A percentile compares a stretch with the other conserved stretches of the same genome.
These are phyloP conservation scores for Toxicodendron radicans DNA, from an alignment of 345 rosid genomes.

Conservation along the genomic window DNA sequence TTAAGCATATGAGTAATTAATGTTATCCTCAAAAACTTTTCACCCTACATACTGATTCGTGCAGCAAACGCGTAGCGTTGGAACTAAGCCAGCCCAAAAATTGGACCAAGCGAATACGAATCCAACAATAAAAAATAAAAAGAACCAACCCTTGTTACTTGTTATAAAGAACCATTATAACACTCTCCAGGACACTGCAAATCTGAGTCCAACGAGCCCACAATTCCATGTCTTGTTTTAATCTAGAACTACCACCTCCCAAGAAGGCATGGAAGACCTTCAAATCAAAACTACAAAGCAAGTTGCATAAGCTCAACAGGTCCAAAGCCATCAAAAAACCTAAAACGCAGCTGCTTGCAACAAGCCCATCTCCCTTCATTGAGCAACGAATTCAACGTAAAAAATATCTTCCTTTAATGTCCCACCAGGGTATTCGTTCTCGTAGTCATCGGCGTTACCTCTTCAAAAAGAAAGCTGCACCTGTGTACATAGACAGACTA, in stretches of 20 bases:
- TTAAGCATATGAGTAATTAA: not conserved
- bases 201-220: not conserved
- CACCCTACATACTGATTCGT: not conserved
- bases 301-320: conserved; percentile 42
- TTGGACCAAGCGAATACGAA: conserved; percentile 26
- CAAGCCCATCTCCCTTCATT: conserved; percentile 14
- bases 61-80: conserved; percentile 31
- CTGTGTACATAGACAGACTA: conserved; percentile 60
- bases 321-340: conserved; percentile 41
- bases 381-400: conserved; percentile 7
- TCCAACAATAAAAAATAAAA: conserved; percentile 8
- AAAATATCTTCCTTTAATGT: not conserved
- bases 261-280: conserved; percentile 74
- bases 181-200: not conserved
- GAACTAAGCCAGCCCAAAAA: conserved; percentile 35
- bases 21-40: not conserved
- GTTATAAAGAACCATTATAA: conserved; percentile 10
- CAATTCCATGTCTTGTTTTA: conserved; percentile 53
- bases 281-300: conserved; percentile 51
- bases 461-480: conserved; percentile 39
- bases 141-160: not conserved
- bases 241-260: conserved; percentile 50
- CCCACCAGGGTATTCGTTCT: not conserved
- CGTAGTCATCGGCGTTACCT: conserved; percentile 11
- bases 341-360: not conserved